Evolutionary conservation across 371 early-diverging fungal species (phyloP).

Genomic region (Mucor saturninus): DNA sequence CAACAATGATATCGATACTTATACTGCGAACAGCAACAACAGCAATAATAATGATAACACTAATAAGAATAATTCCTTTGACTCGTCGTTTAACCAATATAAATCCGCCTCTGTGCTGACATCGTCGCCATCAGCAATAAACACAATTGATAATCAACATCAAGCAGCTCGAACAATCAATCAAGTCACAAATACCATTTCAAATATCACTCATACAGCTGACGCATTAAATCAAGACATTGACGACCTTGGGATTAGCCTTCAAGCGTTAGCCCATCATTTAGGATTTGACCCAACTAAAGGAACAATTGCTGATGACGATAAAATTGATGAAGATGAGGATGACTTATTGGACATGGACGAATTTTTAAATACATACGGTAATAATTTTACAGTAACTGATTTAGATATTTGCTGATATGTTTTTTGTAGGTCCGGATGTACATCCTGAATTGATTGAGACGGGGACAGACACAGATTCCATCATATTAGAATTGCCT

Average conservation of each 20-base stretch:
- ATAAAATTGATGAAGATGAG: constrained; percentile 2
- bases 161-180: constrained; percentile 11
- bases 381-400: constrained; percentile 14
- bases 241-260: constrained; percentile 39
- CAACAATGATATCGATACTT: neutral
- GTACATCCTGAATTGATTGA: neutral
- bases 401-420: neutral
- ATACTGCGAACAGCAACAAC: neutral
- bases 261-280: constrained; percentile 46
- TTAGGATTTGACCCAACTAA: constrained; percentile 45
- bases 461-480: neutral
- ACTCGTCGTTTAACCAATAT: neutral
- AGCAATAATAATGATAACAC: neutral
- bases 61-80: neutral
- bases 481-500: constrained; percentile 2
- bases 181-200: constrained; percentile 31
- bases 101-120: neutral
- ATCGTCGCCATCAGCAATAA: neutral
- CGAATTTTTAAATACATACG: constrained; percentile 43
- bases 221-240: constrained; percentile 44
- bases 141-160: neutral
- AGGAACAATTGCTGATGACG: neutral
- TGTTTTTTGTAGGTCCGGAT: constrained; percentile 4
- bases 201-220: constrained; percentile 28
- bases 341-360: constrained; percentile 38